Evolutionary conservation across 2,329 filamentous ascomycete genomes (phyloP).

Genomic region (Diaporthe australafricana): DNA sequence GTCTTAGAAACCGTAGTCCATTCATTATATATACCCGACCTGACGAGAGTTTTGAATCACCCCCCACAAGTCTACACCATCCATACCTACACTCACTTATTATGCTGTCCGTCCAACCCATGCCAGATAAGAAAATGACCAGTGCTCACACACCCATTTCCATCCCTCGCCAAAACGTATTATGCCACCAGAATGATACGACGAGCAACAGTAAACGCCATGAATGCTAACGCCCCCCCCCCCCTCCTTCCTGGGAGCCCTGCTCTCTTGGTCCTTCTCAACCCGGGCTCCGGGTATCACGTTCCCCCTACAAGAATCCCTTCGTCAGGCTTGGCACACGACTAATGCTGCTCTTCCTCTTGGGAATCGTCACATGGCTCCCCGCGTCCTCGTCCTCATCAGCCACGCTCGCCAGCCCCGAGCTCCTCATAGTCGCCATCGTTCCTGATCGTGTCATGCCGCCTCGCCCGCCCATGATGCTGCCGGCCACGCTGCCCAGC

Average conservation of each 20-base stretch:
- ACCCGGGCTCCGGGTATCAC: constrained; percentile 23
- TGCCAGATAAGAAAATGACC: constrained; percentile 4
- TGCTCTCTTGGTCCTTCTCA: constrained; percentile 16
- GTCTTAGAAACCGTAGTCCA: background rate
- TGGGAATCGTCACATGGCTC: constrained; percentile 66
- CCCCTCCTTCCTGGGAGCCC: background rate
- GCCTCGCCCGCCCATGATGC: constrained; percentile 40
- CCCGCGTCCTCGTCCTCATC: constrained; percentile 50
- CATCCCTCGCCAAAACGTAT: background rate
- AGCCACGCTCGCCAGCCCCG: constrained; percentile 49
- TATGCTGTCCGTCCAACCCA: constrained; percentile 27
- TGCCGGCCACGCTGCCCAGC: constrained; percentile 40
- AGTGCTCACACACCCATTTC: constrained; percentile 9
- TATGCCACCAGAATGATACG: constrained; percentile 10
- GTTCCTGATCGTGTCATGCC: constrained; percentile 45
- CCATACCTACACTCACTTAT: constrained; percentile 23
- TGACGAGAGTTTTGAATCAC: background rate
- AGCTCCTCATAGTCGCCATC: constrained; percentile 58
- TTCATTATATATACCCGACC: constrained; percentile 29
- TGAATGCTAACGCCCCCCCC: constrained; percentile 9
- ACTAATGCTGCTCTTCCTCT: constrained; percentile 74
- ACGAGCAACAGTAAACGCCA: constrained; percentile 30
- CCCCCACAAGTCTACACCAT: background rate
- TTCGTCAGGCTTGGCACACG: constrained; percentile 78
- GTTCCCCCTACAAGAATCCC: constrained; percentile 72